Percentiles rank a stretch among this genome's conserved stretches.
Conservation (phyloP, 1,284 basidiomycete genomes). For the Ustanciosporium gigantosporum region DNA sequence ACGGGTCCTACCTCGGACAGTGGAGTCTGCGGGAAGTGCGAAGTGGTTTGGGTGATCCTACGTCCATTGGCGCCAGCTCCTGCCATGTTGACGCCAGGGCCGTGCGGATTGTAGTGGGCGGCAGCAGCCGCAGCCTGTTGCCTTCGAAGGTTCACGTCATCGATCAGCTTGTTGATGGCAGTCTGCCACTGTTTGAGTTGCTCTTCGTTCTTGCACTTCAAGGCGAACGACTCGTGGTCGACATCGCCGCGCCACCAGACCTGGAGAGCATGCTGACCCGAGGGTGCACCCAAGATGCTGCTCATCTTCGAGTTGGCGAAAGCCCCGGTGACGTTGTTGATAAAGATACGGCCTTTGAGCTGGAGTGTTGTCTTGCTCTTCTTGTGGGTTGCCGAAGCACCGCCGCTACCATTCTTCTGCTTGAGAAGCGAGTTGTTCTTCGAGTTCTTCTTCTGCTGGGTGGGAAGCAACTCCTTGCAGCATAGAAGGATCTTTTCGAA, state of each 20-base stretch:
- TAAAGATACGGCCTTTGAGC: slow-evolving; percentile 94
- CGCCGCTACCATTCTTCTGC: slow-evolving; percentile 29
- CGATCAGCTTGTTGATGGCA: slow-evolving; percentile 83
- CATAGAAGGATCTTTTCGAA: slow-evolving; percentile 99
- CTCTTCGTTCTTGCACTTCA: slow-evolving; percentile 90
- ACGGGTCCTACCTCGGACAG: slow-evolving; percentile 39
- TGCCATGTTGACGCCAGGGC: slow-evolving; percentile 35
- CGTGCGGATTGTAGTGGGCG: slow-evolving; percentile 30
- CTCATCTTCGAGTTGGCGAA: slow-evolving; percentile 62
- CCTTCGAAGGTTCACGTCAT: slow-evolving; percentile 61
- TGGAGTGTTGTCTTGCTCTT: slow-evolving; percentile 72
- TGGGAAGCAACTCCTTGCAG: slow-evolving; percentile 78
- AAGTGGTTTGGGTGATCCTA: slow-evolving; percentile 34
- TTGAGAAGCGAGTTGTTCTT: slow-evolving; percentile 55
- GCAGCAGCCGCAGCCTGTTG: slow-evolving; percentile 34
- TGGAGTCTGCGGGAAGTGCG: slow-evolving; percentile 53
- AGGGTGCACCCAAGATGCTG: slow-evolving; percentile 30
- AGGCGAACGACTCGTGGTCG: slow-evolving; percentile 85
- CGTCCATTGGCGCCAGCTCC: slow-evolving; percentile 43
- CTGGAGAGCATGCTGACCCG: slow-evolving; percentile 66
- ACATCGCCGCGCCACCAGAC: slow-evolving; percentile 94
- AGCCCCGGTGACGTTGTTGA: slow-evolving; percentile 89
- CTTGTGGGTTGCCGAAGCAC: slow-evolving; percentile 20
- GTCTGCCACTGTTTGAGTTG: slow-evolving; percentile 90
- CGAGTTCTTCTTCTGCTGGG: slow-evolving; percentile 62